Evolutionary conservation across 495 filamentous ascomycete species (phyloP).

Genomic region (Penicillium fimorum): DNA sequence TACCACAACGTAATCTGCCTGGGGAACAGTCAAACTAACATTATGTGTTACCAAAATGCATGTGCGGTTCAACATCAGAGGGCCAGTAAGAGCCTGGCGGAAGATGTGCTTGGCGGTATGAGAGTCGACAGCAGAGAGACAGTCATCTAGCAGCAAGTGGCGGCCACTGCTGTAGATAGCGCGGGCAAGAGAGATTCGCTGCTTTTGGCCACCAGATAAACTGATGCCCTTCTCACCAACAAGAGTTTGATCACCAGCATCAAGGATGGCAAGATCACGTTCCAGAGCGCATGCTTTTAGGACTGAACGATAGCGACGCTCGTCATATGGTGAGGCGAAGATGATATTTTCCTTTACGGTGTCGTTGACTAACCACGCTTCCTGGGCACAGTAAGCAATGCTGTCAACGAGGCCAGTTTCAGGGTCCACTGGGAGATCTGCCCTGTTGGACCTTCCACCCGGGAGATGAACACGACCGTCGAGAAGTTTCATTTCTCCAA

Average conservation of each 20-base stretch:
- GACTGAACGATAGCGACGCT: slow-evolving; percentile 82
- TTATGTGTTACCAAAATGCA: slow-evolving; percentile 99
- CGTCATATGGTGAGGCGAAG: slow-evolving; percentile 80
- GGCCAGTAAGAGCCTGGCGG: slow-evolving; percentile 83
- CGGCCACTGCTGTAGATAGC: slow-evolving; percentile 90
- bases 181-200: slow-evolving; percentile 91
- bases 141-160: slow-evolving; percentile 91
- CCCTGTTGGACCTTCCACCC: slow-evolving; percentile 69
- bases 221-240: slow-evolving; percentile 98
- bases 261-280: slow-evolving; percentile 87
- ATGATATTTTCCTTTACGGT: slow-evolving; percentile 96
- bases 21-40: slow-evolving; percentile 75
- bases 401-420: slow-evolving; percentile 87
- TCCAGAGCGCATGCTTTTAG: slow-evolving; percentile 91
- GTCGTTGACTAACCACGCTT: slow-evolving; percentile 96
- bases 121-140: slow-evolving; percentile 96
- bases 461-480: slow-evolving; percentile 81
- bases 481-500: slow-evolving; percentile 93
- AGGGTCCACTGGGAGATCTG: slow-evolving; percentile 77
- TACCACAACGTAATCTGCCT: slow-evolving; percentile 74
- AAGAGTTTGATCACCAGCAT: slow-evolving; percentile 87
- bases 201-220: slow-evolving; percentile 95
- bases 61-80: slow-evolving; percentile 82
- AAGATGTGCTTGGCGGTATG: slow-evolving; percentile 99
- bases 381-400: slow-evolving; percentile 95